Conservation (phyloP, 2,329 filamentous ascomycete genomes). For the Nemania abortiva region DNA sequence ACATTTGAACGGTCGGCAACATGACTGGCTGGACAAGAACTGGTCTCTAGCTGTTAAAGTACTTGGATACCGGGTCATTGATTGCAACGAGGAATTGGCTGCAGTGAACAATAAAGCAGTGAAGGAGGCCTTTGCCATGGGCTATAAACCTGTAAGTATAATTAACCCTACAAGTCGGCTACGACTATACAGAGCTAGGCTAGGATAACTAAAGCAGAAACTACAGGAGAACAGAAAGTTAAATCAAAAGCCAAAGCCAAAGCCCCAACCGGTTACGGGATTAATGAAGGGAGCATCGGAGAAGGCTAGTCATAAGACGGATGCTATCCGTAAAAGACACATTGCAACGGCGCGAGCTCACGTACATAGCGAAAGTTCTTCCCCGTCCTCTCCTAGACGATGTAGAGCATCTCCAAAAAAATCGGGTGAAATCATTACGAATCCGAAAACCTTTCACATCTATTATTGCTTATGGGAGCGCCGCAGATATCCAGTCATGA, state of each 20-base stretch:
- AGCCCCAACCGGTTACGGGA: background rate
- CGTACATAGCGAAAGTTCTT: too few species aligned
- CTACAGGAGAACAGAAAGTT: background rate
- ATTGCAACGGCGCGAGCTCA: too few species aligned
- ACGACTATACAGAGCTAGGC: background rate
- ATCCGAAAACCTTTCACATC: constrained; percentile 51
- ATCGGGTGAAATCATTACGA: constrained; percentile 20
- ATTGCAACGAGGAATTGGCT: constrained; percentile 49
- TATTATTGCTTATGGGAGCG: constrained; percentile 52
- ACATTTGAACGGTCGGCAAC: constrained; percentile 52
- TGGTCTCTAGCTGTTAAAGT: constrained; percentile 48
- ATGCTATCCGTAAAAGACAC: too few species aligned
- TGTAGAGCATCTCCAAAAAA: background rate
- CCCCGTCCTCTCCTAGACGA: background rate
- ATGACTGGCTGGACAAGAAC: constrained; percentile 50
- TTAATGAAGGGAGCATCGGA: background rate
- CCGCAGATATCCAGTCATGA: constrained; percentile 53
- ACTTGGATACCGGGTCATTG: constrained; percentile 53
- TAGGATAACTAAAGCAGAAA: background rate
- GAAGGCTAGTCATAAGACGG: background rate
- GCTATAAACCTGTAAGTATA: constrained; percentile 49
- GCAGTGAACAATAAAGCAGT: constrained; percentile 53
- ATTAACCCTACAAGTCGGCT: constrained; percentile 30
- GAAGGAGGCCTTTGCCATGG: constrained; percentile 47
- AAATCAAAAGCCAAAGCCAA: background rate